Base-by-base conservation (phyloP, 805 yeast genomes). In the baker's yeast (Saccharomyces cerevisiae) region DNA sequence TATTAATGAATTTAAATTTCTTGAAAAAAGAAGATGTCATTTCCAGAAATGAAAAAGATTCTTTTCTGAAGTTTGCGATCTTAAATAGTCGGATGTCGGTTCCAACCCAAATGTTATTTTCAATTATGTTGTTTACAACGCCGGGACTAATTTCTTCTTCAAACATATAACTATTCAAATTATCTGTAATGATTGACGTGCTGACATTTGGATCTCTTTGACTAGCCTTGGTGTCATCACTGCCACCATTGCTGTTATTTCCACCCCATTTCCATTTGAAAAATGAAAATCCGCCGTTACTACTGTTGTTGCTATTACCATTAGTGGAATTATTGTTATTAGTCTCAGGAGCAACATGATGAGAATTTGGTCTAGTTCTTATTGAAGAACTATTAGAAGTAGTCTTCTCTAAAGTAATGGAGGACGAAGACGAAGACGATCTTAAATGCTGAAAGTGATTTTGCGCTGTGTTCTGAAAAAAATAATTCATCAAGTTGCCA, bases 31-130 rank as follows among this genome's bases (percentile, higher is more conserved):
- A 66, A 9, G 73, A 73, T 4, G 72, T 69, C 67, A 74, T 69
- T 55, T 74, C 77, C 26, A 73, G 63, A 13, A 75, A 63, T 5
- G 81, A 78, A 27, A 65, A 67, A 53, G 71, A 76, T 43, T 68
- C 73, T 31, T 69, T 69, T n/a, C 65, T 69, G 4, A 69, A 67
- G 48, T 68, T 73, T 56, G 70, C 73, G 9, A 83, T 71, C 43
- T 72, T 73, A 66, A 85, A 84, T 49, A 84, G 72, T 57, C 65
- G 73, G 17, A 84, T 69, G 17, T 69, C 58, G 2, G 87, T 80
- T 9, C 72, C 72, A 21, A 73, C 70, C 87, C 87, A 84, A 13
- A 78, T 73, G 55, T 82, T 81, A 2, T 72, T 65, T 51, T 70
- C 66, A 10, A 73, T 60, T 3, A 73, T 47, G 2, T 36, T 36